Conservation (phyloP, 2,329 filamentous ascomycete genomes). For the Cyphellophora europaea region DNA sequence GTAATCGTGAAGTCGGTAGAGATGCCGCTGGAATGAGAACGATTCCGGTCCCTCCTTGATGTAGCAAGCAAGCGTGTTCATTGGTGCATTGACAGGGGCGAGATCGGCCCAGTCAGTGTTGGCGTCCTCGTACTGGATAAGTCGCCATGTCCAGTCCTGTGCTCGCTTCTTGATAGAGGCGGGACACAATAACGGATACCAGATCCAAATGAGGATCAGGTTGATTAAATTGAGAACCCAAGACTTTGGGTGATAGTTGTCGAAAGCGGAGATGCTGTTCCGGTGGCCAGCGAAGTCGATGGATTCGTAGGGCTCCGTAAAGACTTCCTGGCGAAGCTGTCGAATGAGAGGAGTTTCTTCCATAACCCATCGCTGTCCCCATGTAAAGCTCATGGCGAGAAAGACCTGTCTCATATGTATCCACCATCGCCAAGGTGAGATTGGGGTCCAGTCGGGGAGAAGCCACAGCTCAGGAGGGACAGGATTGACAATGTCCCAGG, state of each 20-base stretch:
- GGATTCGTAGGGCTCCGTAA: conserved; percentile 64
- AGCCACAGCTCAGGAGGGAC: conserved; percentile 91
- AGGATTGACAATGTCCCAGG: conserved; percentile 92
- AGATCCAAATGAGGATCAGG: conserved; percentile 69
- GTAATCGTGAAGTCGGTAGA: conserved; percentile 74
- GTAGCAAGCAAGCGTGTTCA: conserved; percentile 85
- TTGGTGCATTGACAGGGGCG: conserved; percentile 78
- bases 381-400: conserved; percentile 81
- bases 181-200: conserved; percentile 66
- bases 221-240: conserved; percentile 73
- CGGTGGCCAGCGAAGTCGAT: conserved; percentile 72
- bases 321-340: conserved; percentile 69
- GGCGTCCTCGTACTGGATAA: conserved; percentile 83
- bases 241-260: conserved; percentile 91
- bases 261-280: conserved; percentile 67
- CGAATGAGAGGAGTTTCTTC: conserved; percentile 66
- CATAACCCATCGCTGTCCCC: conserved; percentile 71
- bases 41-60: conserved; percentile 72
- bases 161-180: conserved; percentile 58
- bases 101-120: conserved; percentile 84
- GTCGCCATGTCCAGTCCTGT: conserved; percentile 70
- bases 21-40: conserved; percentile 61
- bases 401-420: conserved; percentile 98
- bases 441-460: conserved; percentile 79
- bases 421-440: conserved; percentile 94